Evolutionary conservation across 257 asterid species (phyloP).

Genomic region (Osmanthus fragrans): DNA sequence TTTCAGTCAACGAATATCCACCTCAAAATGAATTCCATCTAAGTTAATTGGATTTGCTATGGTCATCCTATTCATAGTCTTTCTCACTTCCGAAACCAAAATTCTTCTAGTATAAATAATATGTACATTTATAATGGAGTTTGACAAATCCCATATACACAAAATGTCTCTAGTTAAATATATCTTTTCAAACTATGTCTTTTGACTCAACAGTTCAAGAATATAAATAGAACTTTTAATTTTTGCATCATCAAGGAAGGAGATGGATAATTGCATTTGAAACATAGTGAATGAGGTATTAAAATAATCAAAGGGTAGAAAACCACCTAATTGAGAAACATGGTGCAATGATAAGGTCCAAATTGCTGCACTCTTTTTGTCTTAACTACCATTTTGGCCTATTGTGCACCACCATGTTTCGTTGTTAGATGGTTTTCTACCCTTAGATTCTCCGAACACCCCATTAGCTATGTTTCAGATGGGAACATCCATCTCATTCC

Average conservation of each 20-base stretch:
- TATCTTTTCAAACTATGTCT: too few relatives aligned
- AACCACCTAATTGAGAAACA: too few relatives aligned
- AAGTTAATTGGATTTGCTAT: neutral
- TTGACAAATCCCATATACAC: neutral
- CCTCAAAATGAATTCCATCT: too few relatives aligned
- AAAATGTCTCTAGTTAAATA: neutral
- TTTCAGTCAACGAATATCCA: neutral
- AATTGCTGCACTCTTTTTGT: neutral
- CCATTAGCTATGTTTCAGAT: neutral
- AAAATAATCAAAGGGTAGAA: too few relatives aligned
- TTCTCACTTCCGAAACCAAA: neutral
- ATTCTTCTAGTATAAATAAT: neutral
- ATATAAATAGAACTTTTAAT: too few relatives aligned
- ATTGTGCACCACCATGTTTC: neutral
- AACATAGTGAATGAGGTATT: too few relatives aligned
- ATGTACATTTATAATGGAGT: too few relatives aligned
- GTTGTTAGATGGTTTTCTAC: too few relatives aligned
- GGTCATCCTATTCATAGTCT: neutral
- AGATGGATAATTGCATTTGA: too few relatives aligned
- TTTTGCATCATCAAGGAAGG: too few relatives aligned
- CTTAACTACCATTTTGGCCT: neutral
- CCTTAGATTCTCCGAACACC: neutral
- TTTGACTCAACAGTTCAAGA: too few relatives aligned
- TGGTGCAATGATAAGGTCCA: too few relatives aligned
- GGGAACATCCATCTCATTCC: neutral